These are phyloP conservation scores for Fraxinus floribunda DNA, from an alignment of 305 asterid genomes.

Conservation along the genomic window DNA sequence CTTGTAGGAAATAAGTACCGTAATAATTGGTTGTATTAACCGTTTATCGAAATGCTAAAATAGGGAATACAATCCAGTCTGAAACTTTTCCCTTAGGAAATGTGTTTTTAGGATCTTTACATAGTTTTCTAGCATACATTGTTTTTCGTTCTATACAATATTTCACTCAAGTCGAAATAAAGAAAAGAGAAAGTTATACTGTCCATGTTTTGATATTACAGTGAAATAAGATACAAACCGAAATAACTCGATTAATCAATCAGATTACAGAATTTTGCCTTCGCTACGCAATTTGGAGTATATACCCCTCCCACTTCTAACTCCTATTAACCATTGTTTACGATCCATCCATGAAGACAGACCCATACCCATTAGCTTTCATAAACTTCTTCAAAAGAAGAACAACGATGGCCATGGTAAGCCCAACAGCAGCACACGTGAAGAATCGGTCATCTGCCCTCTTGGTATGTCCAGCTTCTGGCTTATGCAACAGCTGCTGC, in stretches of 20 bases:
- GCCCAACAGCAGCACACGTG: constrained; percentile 80
- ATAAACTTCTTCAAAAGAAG: constrained; percentile 75
- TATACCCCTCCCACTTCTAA: neutral
- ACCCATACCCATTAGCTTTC: constrained; percentile 72
- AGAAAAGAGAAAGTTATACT: neutral
- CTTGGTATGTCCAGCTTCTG: constrained; percentile 40
- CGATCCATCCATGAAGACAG: constrained; percentile 67
- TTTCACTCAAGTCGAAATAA: neutral
- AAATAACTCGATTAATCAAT: neutral
- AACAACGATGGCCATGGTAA: constrained; percentile 63
- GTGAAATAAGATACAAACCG: neutral
- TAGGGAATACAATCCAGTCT: neutral
- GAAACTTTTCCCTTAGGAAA: neutral
- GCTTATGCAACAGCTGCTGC: constrained; percentile 40
- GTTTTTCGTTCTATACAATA: neutral
- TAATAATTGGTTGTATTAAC: neutral
- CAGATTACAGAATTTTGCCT: neutral
- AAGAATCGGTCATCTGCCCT: constrained; percentile 73
- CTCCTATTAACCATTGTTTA: constrained; percentile 27
- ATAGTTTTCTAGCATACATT: neutral
- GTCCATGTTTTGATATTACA: neutral
- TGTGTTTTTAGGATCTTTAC: neutral
- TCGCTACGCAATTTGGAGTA: neutral
- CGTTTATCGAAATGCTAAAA: neutral
- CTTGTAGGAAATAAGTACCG: neutral